Base-by-base conservation (phyloP, 2,329 filamentous ascomycete species). In the Pseudocercospora musae region DNA sequence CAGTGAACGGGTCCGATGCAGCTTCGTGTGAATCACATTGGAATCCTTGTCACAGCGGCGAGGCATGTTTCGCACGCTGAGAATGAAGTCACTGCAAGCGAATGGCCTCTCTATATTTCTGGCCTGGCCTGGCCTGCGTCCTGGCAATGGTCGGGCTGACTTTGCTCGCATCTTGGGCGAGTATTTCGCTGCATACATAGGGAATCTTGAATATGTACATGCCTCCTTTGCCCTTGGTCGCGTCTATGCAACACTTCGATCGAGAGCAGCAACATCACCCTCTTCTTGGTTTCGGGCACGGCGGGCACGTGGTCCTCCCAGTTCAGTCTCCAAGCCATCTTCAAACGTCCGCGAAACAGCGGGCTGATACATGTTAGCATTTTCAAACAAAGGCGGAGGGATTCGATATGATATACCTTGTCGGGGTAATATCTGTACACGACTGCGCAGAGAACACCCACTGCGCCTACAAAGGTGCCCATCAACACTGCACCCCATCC, bases 401-500 rank as follows among this genome's bases (percentile, higher is more conserved):
- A 40, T 0, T n/a, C n/a, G 20, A 21, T 44, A 20, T 49, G n/a
- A 55, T 64, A 33, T 60, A 71, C 68, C 64, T 76, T 80, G 68
- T 82, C 80, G 8, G 80, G 80, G 67, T 82, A 81, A 57, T 70
- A 72, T 56, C 74, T 62, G 58, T 72, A 72, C 10, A 79, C 76
- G 1, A 77, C 73, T 18, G 70, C 75, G 62, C 74, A 77, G 10
- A 82, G 71, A 6, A 73, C 75, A 11, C 77, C 64, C 23, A 80
- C 76, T 18, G 72, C 73, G 4, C 70, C 78, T 25, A 81, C 68
- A 62, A 82, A 82, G 21, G 75, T 75, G 59, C 78, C 79, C 66
- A 80, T 59, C 57, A 81, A 69, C 10, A 96, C 87, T 31, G 85
- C 79, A 62, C 88, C 91, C 77, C 88, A 92, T 66, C 85, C 85